Evolutionary conservation across 2,329 filamentous ascomycete genomes (phyloP).

Genomic region (Nigrospora osmanthi): DNA sequence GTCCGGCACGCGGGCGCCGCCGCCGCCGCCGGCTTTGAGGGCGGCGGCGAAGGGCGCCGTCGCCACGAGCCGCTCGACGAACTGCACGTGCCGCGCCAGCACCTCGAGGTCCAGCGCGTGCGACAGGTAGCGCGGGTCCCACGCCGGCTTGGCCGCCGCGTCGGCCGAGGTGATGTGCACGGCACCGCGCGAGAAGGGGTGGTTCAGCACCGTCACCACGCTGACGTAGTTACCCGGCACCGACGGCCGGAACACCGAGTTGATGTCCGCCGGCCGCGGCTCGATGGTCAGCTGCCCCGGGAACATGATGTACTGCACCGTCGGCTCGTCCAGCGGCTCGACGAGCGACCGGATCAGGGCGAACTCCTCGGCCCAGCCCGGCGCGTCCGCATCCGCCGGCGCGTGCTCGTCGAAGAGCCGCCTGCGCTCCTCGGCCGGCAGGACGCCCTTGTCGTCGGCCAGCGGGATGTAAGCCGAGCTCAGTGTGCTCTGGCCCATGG

Average conservation of each 20-base stretch:
- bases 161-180: constrained; percentile 46
- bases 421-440: constrained; percentile 15
- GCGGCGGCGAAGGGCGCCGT: constrained; percentile 31
- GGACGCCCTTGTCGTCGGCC: constrained; percentile 18
- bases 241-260: constrained; percentile 13
- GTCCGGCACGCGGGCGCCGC: constrained; percentile 27
- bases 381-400: constrained; percentile 4
- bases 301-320: constrained; percentile 5
- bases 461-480: constrained; percentile 25
- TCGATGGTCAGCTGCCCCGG: constrained; percentile 20
- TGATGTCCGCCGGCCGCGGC: constrained; percentile 18
- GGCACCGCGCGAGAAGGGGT: constrained; percentile 52
- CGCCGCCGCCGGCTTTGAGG: constrained; percentile 26
- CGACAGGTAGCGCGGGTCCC: constrained; percentile 50
- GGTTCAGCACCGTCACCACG: constrained; percentile 49
- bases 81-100: constrained; percentile 33
- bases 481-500: constrained; percentile 32
- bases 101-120: constrained; percentile 49
- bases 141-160: constrained; percentile 32
- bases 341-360: constrained; percentile 19
- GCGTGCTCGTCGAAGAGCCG: constrained; percentile 17
- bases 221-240: constrained; percentile 44
- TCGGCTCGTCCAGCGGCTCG: constrained; percentile 7
- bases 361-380: constrained; percentile 4
- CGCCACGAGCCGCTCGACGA: constrained; percentile 27